Percentiles rank a stretch among this genome's conserved stretches.
Conservation (phyloP, 768 basidiomycete species). For the Pleurotus citrinopileatus region DNA sequence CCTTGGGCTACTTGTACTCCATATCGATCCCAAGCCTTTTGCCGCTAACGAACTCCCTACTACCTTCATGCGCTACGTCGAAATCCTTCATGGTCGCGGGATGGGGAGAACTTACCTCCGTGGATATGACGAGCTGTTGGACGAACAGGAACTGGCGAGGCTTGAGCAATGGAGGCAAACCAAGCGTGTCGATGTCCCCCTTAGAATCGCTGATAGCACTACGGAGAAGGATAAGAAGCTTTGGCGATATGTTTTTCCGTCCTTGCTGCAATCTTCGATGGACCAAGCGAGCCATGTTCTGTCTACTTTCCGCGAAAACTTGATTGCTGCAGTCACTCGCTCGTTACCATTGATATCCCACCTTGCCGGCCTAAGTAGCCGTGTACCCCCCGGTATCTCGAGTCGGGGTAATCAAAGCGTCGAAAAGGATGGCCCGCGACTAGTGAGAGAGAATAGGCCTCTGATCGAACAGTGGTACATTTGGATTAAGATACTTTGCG, state of each 20-base stretch:
- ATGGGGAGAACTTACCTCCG: conserved; percentile 47
- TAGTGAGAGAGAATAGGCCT: conserved; percentile 53
- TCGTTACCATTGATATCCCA: conserved; percentile 72
- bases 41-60: conserved; percentile 22
- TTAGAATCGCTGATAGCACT: conserved; percentile 71
- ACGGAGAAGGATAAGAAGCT: conserved; percentile 65
- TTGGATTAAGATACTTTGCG: conserved; percentile 84
- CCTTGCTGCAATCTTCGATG: conserved; percentile 56
- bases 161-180: conserved; percentile 67
- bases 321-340: conserved; percentile 66
- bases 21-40: conserved; percentile 34
- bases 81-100: conserved; percentile 50
- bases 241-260: conserved; percentile 73
- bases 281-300: conserved; percentile 45
- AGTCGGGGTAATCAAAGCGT: conserved; percentile 33
- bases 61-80: conserved; percentile 39
- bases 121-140: conserved; percentile 66
- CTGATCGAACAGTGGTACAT: conserved; percentile 77
- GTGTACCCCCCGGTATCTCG: conserved; percentile 45
- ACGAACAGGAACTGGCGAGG: conserved; percentile 55
- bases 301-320: conserved; percentile 53
- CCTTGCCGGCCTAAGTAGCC: conserved; percentile 67
- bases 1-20: conserved; percentile 45
- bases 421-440: conserved; percentile 52
- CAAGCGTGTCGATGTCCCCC: conserved; percentile 49